Evolutionary conservation across 768 basidiomycete genomes (phyloP).

Genomic region (Ramaria sp.): DNA sequence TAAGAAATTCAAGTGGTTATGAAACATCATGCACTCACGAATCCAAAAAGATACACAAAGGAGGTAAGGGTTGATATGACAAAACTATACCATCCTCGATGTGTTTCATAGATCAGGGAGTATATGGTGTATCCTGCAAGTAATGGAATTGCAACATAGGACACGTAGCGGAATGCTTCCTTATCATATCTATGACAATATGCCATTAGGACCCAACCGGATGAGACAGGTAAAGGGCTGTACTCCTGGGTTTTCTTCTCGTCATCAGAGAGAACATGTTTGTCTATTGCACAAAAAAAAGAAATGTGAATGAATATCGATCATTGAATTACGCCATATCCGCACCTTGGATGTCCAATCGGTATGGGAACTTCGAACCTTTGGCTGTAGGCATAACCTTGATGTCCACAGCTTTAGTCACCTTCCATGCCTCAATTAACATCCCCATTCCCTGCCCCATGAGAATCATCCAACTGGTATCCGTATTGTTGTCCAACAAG

Average conservation of each 20-base stretch:
- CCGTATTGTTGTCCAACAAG: constrained; percentile 88
- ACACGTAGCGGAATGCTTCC: constrained; percentile 90
- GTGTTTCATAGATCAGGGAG: constrained; percentile 72
- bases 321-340: constrained; percentile 12
- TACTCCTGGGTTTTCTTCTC: constrained; percentile 98
- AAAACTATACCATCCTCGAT: constrained; percentile 95
- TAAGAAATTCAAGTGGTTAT: constrained; percentile 3
- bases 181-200: constrained; percentile 59
- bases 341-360: constrained; percentile 70
- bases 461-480: constrained; percentile 97
- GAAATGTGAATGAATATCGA: constrained; percentile 8
- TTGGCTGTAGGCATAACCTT: constrained; percentile 47
- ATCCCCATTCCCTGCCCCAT: constrained; percentile 59
- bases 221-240: constrained; percentile 16
- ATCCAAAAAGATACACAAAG: constrained; percentile 95
- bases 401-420: constrained; percentile 88
- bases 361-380: constrained; percentile 68
- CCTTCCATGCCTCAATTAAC: constrained; percentile 28
- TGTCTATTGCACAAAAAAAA: constrained; percentile 39
- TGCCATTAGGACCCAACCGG: background rate
- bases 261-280: constrained; percentile 91
- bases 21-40: constrained; percentile 49
- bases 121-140: constrained; percentile 70
- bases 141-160: constrained; percentile 77
- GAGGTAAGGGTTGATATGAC: constrained; percentile 87